phyloP scores from a whole-genome alignment of 495 filamentous ascomycete species.

The Talaromyces proteolyticus region DNA sequence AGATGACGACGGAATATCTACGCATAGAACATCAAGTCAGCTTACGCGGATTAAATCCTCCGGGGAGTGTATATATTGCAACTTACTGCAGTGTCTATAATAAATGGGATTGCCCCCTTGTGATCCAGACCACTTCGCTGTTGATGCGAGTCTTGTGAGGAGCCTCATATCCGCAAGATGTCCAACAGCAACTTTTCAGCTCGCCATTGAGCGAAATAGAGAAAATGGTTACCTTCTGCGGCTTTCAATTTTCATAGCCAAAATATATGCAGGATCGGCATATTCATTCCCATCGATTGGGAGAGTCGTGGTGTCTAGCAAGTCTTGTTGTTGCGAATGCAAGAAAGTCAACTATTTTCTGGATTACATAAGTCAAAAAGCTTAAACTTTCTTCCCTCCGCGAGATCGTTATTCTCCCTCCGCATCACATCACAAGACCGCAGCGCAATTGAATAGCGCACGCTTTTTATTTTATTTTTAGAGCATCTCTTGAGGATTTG shows the following conservation, averaged over 20 bases:
- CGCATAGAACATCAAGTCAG: not conserved
- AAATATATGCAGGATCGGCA: too few species aligned
- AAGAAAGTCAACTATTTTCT: too few species aligned
- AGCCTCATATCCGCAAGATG: too few species aligned
- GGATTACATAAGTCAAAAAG: conserved; percentile 3
- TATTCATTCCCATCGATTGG: too few species aligned
- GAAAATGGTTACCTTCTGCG: too few species aligned
- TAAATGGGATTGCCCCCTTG: not conserved
- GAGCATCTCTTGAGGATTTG: too few species aligned
- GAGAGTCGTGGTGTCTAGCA: not conserved
- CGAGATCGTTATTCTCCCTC: conserved; percentile 1
- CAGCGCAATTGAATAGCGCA: not conserved
- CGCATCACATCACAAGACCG: not conserved
- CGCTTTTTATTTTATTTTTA: too few species aligned
- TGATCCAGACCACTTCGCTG: not conserved
- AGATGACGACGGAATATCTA: not conserved
- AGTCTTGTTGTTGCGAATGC: too few species aligned
- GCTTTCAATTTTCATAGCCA: too few species aligned
- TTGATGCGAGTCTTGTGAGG: too few species aligned
- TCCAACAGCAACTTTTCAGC: not conserved
- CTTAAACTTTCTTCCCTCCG: conserved; percentile 4
- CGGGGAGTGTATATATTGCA: not conserved
- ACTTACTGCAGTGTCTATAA: not conserved
- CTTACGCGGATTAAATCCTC: too few species aligned
- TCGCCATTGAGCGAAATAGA: too few species aligned